Evolutionary conservation across 495 filamentous ascomycete genomes (phyloP).

Genomic region (Extremus antarcticus): DNA sequence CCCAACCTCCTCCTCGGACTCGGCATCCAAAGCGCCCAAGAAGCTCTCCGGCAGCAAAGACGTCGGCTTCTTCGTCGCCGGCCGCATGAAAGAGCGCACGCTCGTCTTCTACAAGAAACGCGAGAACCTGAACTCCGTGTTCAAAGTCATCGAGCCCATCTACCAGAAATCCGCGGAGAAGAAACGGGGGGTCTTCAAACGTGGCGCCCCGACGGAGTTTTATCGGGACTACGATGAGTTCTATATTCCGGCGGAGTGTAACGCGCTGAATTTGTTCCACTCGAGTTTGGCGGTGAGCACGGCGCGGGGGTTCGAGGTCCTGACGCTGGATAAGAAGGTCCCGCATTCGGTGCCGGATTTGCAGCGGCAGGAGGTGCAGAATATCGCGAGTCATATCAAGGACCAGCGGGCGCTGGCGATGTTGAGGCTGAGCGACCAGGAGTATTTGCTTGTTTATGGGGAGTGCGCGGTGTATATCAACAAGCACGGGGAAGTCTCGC

Average conservation of each 20-base stretch:
- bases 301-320: conserved; percentile 83
- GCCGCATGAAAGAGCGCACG: conserved; percentile 90
- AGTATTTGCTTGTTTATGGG: conserved; percentile 88
- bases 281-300: conserved; percentile 83
- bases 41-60: conserved; percentile 79
- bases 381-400: conserved; percentile 68
- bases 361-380: conserved; percentile 58
- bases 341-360: conserved; percentile 84
- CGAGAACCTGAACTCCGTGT: conserved; percentile 79
- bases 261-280: conserved; percentile 91
- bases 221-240: conserved; percentile 98
- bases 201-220: conserved; percentile 69
- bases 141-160: conserved; percentile 88
- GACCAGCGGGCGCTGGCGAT: conserved; percentile 82
- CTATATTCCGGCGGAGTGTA: conserved; percentile 95
- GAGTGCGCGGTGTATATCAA: conserved; percentile 96
- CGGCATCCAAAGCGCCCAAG: conserved; percentile 66
- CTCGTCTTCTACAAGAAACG: conserved; percentile 95
- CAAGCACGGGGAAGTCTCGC: conserved; percentile 89
- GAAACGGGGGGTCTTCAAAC: conserved; percentile 46
- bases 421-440: conserved; percentile 86
- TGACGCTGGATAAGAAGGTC: conserved; percentile 93
- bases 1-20: conserved; percentile 43
- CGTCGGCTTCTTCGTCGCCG: conserved; percentile 90
- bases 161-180: conserved; percentile 76